Base-by-base conservation (phyloP, 768 basidiomycete species). In the Calocybe indica region DNA sequence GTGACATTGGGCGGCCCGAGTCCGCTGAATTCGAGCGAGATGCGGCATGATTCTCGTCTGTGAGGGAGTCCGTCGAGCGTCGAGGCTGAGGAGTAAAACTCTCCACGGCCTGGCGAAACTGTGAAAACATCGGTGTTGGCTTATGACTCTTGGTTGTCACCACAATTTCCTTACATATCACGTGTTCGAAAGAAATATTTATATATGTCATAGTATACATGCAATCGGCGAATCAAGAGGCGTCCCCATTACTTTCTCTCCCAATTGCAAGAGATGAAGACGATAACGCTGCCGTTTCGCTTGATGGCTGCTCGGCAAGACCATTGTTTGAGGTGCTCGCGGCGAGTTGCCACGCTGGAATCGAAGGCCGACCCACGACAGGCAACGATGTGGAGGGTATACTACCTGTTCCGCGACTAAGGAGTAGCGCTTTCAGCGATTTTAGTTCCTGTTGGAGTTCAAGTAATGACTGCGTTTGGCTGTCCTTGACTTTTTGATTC, bases 401-500 rank as follows among this genome's bases (percentile, higher is more conserved):
- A 52, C 69, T 58, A 13, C 66, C 64, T 5, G 84, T 71, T 5
- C 85, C 80, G 32, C 88, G 81, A 53, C 81, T 89, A 6, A 94
- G 74, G 6, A 97, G 69, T 22, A 98, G 75, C 0, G 93, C 82
- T 63, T 97, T 97, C 51, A 98, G 72, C 0, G 94, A 97, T 60
- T 93, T 92, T 58, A 98, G 77, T 61, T 98, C 95, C 55, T 92
- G 84, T 57, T 96, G 93, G 9, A 98, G 74, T 56, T 97, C 95
- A 45, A 76, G 68, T 10, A 97, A 73, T 1, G 92, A 89, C 50
- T 86, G 82, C 14, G 80, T 77, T 64, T 96, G 92, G 10, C 79
- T 76, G 46, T 91, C 85, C 62, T 92, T 89, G 61, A 86, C 90
- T 69, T 90, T 93, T 47, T 96, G 91, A 45, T 96, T 85, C 88